phyloP scores from a whole-genome alignment of 495 filamentous ascomycete species.

The Acidomyces sp. region DNA sequence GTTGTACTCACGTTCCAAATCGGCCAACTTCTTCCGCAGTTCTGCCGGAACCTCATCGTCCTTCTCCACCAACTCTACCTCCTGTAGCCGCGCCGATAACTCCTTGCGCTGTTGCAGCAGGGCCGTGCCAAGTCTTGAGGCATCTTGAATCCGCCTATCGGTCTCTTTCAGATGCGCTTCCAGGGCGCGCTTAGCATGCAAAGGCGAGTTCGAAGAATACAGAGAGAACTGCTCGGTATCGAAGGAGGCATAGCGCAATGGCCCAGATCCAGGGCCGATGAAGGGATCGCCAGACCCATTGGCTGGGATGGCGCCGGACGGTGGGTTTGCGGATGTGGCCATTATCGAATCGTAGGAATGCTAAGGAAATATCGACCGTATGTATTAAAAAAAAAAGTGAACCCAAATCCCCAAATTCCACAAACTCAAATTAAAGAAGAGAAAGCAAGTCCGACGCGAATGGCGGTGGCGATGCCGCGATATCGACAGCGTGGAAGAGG shows the following conservation, averaged over 20 bases:
- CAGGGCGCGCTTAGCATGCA: slow-evolving; percentile 74
- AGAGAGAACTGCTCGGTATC: slow-evolving; percentile 66
- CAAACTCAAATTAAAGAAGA: too few relatives aligned
- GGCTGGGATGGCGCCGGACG: slow-evolving; percentile 23
- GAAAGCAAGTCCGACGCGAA: too few relatives aligned
- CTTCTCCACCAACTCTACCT: slow-evolving; percentile 57
- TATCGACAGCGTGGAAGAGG: too few relatives aligned
- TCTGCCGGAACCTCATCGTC: slow-evolving; percentile 72
- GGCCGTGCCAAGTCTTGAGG: slow-evolving; percentile 71
- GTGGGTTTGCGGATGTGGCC: slow-evolving; percentile 26
- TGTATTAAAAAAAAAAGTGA: too few relatives aligned
- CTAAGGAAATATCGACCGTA: neutral
- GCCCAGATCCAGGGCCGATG: slow-evolving; percentile 29
- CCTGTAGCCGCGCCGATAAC: slow-evolving; percentile 64
- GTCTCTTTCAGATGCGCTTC: slow-evolving; percentile 88
- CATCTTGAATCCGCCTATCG: slow-evolving; percentile 77
- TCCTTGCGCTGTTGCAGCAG: slow-evolving; percentile 74
- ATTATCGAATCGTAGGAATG: slow-evolving; percentile 14
- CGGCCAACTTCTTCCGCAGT: slow-evolving; percentile 65
- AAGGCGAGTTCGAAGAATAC: slow-evolving; percentile 63
- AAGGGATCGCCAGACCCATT: slow-evolving; percentile 25
- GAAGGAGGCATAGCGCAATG: slow-evolving; percentile 65
- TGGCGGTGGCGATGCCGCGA: too few relatives aligned
- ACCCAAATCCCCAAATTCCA: too few relatives aligned
- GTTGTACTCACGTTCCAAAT: slow-evolving; percentile 88